Percentiles rank a stretch among this genome's conserved stretches.
These are phyloP conservation scores for Metschnikowia lunata DNA, from an alignment of 805 yeast genomes.

Conservation along the genomic window DNA sequence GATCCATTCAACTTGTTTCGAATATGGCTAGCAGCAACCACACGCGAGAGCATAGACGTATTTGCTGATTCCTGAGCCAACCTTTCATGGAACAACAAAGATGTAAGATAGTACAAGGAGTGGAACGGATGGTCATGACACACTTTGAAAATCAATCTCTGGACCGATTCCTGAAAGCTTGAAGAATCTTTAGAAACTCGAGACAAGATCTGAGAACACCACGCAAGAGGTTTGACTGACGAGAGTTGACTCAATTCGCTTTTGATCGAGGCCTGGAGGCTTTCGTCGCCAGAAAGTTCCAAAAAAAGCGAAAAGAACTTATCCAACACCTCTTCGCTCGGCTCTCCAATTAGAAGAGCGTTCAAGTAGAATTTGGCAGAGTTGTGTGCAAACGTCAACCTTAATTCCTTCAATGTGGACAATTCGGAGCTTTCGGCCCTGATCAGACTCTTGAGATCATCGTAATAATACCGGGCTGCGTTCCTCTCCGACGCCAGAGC, in stretches of 20 bases:
- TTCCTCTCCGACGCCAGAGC: constrained; percentile 45
- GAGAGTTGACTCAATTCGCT: constrained; percentile 44
- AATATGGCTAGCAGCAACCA: constrained; percentile 45
- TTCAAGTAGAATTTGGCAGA: constrained; percentile 59
- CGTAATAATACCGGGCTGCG: constrained; percentile 49
- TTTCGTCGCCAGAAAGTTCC: constrained; percentile 46
- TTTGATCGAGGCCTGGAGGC: constrained; percentile 41
- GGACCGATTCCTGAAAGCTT: constrained; percentile 53
- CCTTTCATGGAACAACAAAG: constrained; percentile 46
- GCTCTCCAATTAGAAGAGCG: constrained; percentile 43
- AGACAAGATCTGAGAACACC: constrained; percentile 82
- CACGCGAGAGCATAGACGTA: constrained; percentile 43
- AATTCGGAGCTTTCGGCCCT: constrained; percentile 48
- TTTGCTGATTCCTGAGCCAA: constrained; percentile 24
- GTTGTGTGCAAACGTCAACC: constrained; percentile 42
- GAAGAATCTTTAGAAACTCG: constrained; percentile 49
- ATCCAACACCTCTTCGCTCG: constrained; percentile 54
- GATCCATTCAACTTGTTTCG: constrained; percentile 36
- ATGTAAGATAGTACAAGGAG: constrained; percentile 57
- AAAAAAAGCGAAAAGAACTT: constrained; percentile 84
- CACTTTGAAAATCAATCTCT: constrained; percentile 42
- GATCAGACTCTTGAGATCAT: constrained; percentile 45
- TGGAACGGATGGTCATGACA: constrained; percentile 68
- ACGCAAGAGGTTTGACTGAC: constrained; percentile 59
- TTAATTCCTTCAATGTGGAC: constrained; percentile 32